Evolutionary conservation across 2,329 filamentous ascomycete genomes (phyloP).

Genomic region (Cyanodermella asteris): DNA sequence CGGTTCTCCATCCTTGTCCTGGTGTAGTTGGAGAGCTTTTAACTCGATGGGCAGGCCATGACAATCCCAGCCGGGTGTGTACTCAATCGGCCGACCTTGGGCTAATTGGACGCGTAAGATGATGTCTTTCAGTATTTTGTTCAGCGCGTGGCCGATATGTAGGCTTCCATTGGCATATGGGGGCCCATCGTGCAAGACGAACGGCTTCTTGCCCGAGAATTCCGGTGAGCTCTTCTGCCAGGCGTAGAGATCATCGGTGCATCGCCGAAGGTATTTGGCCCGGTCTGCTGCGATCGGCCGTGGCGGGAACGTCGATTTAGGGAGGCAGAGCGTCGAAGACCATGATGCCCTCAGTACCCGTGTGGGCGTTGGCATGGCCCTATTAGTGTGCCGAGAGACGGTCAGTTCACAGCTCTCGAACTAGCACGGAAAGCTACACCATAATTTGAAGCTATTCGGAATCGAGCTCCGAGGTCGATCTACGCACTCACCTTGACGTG

Average conservation of each 20-base stretch:
- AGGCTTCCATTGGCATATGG: conserved; percentile 88
- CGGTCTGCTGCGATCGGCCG: conserved; percentile 23
- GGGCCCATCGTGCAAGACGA: conserved; percentile 82
- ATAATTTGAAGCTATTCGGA: too few species aligned
- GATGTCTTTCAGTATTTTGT: conserved; percentile 94
- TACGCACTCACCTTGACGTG: too few species aligned
- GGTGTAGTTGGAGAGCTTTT: conserved; percentile 55
- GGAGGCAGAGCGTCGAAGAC: conserved; percentile 54
- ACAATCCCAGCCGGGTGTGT: conserved; percentile 90
- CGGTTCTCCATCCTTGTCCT: conserved; percentile 13
- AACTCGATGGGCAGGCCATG: conserved; percentile 94
- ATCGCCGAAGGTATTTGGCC: conserved; percentile 44
- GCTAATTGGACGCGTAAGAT: conserved; percentile 63
- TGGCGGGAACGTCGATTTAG: conserved; percentile 47
- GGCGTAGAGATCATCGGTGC: conserved; percentile 68
- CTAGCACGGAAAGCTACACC: too few species aligned
- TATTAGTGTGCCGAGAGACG: too few species aligned
- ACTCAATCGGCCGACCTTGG: conserved; percentile 53
- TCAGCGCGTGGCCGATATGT: conserved; percentile 84
- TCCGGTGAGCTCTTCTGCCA: conserved; percentile 47
- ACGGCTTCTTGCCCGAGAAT: conserved; percentile 34
- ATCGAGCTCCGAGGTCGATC: too few species aligned
- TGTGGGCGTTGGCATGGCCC: conserved; percentile 17
- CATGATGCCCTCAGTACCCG: conserved; percentile 29
- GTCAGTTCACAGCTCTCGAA: too few species aligned